Base-by-base conservation (phyloP, 2,329 filamentous ascomycete genomes). In the Fusarium siculi region DNA sequence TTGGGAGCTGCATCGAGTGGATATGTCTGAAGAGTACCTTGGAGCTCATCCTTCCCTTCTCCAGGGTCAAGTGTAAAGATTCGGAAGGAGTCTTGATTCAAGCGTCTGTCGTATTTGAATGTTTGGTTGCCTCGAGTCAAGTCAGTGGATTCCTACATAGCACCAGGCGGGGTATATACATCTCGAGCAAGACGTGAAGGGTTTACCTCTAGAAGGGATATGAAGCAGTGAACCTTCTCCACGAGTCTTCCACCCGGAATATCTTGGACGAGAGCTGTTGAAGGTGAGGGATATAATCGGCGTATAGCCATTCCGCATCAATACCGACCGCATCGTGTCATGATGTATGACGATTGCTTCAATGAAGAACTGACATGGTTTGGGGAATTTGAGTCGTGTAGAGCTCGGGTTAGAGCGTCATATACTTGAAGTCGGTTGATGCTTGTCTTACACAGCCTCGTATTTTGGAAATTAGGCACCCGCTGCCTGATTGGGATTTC, bases 381-480 rank as follows among this genome's bases (percentile, higher is more conserved):
- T 23, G 0, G 9, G 4, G 12, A 21, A 21, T 40, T 15, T 5
- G 1, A n/a, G 12, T n/a, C 32, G 32, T 32, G 11, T 1, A 32
- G 12, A 32, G 5, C 12, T 30, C 9, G 2, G 5, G 1, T 28
- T 15, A 10, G 18, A 15, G 12, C 18, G 12, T 28, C 2, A 4
- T 8, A 28, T 15, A 18, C 7, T 14, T 0, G 21, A 50, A 14
- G 30, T 5, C 2, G 16, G 9, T 14, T 23, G 47, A 34, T 34
- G 21, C 16, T 19, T 6, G 15, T 9, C 3, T 34, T 5, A 9
- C 30, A 50, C 30, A 50, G 47, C 30, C 47, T 19, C 30, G 11
- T 10, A 5, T 11, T 19, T 50, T 34, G 30, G n/a, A 34, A 50
- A 34, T 34, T 15, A 23, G 30, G n/a, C 30, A 50, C 8, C 30